Conservation (phyloP, 495 filamentous ascomycete species). For the Wilcoxina mikolae region DNA sequence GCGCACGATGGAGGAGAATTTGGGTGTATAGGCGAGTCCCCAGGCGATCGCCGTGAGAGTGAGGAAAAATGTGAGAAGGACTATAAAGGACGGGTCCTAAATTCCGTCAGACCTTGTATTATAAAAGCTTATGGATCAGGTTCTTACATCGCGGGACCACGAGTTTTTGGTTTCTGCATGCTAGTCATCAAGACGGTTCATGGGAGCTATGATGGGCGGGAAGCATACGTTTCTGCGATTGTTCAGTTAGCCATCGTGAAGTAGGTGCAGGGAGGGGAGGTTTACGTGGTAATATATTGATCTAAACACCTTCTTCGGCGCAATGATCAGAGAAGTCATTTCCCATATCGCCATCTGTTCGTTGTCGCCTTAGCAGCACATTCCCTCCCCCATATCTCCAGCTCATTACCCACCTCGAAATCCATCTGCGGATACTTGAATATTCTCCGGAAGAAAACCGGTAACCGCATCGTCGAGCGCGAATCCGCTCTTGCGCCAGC, state of each 20-base stretch:
- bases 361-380: slow-evolving; percentile 11
- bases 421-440: slow-evolving; percentile 59
- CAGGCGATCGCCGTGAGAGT: slow-evolving; percentile 58
- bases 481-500: slow-evolving; percentile 19
- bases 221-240: slow-evolving; percentile 43
- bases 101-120: too few species aligned
- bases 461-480: slow-evolving; percentile 20
- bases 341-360: slow-evolving; percentile 51
- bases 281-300: slow-evolving; percentile 65
- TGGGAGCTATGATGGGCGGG: slow-evolving; percentile 7
- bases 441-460: slow-evolving; percentile 31
- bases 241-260: slow-evolving; percentile 5
- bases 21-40: slow-evolving; percentile 52
- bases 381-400: background rate
- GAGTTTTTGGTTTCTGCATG: slow-evolving; percentile 57
- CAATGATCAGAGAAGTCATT: slow-evolving; percentile 58
- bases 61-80: slow-evolving; percentile 60
- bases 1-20: slow-evolving; percentile 41
- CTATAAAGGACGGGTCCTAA: slow-evolving; percentile 58
- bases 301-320: slow-evolving; percentile 63
- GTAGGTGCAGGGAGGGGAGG: background rate
- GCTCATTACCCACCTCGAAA: slow-evolving; percentile 39
- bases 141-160: slow-evolving; percentile 45
- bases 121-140: too few species aligned
- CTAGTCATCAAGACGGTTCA: slow-evolving; percentile 14